Conservation (phyloP, 495 filamentous ascomycete genomes). For the Penicillium salamii region DNA sequence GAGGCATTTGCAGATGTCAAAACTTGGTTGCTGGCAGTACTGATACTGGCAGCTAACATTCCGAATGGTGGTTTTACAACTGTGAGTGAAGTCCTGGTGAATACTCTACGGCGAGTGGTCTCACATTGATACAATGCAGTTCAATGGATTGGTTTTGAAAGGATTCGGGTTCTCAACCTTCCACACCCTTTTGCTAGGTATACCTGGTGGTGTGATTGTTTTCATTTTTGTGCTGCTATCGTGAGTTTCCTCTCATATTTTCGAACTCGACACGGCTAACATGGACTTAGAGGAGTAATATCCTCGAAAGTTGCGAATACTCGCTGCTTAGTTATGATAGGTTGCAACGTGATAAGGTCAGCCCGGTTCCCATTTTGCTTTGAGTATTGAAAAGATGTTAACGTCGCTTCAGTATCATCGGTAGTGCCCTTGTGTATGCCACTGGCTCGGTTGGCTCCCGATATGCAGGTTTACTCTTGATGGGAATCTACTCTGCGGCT, state of each 20-base stretch:
- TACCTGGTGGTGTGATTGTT: slow-evolving; percentile 22
- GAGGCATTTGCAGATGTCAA: slow-evolving; percentile 44
- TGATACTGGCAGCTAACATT: slow-evolving; percentile 20
- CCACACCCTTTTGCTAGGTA: slow-evolving; percentile 30
- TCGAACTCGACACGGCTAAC: too few relatives aligned
- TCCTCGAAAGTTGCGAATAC: slow-evolving; percentile 19
- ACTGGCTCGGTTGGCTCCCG: slow-evolving; percentile 39
- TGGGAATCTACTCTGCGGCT: slow-evolving; percentile 20
- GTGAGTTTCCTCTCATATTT: slow-evolving; percentile 7
- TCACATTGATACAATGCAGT: slow-evolving; percentile 11
- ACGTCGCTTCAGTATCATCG: slow-evolving; percentile 10
- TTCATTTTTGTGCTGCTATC: slow-evolving; percentile 14
- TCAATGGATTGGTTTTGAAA: slow-evolving; percentile 33
- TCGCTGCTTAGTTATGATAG: slow-evolving; percentile 16
- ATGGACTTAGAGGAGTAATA: slow-evolving; percentile 1
- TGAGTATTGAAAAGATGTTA: neutral
- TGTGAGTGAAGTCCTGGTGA: slow-evolving; percentile 8
- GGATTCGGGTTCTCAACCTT: slow-evolving; percentile 34
- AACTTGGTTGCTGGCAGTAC: slow-evolving; percentile 25
- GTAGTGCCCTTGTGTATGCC: slow-evolving; percentile 23
- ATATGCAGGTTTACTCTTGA: slow-evolving; percentile 23
- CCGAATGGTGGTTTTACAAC: slow-evolving; percentile 34
- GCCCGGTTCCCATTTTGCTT: neutral
- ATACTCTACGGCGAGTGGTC: neutral
- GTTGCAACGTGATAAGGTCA: slow-evolving; percentile 9